phyloP scores from a whole-genome alignment of 768 basidiomycete species.

The Trametes maxima region DNA sequence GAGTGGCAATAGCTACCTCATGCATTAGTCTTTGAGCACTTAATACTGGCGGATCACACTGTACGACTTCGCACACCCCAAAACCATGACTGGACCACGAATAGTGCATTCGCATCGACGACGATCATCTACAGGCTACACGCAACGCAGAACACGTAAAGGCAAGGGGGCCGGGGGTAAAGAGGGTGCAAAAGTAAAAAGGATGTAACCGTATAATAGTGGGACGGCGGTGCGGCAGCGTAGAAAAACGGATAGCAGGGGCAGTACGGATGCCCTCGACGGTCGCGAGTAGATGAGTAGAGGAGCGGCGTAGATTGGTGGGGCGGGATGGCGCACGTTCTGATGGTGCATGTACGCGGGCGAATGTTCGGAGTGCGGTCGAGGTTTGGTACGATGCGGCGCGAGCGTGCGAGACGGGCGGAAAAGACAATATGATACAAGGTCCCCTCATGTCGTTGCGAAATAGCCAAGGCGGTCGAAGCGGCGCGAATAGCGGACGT shows the following conservation, averaged over 20 bases:
- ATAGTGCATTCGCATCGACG: slow-evolving; percentile 8
- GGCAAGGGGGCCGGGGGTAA: slow-evolving; percentile 4
- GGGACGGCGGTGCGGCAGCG: not conserved
- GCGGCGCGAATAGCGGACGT: slow-evolving; percentile 8
- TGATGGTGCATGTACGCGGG: not conserved
- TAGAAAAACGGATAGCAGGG: slow-evolving; percentile 12
- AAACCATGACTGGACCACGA: slow-evolving; percentile 4
- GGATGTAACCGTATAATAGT: slow-evolving; percentile 17
- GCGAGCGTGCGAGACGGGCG: not conserved
- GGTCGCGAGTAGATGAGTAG: slow-evolving; percentile 4
- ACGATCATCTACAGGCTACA: slow-evolving; percentile 13
- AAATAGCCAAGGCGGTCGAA: slow-evolving; percentile 2
- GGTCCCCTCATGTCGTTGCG: slow-evolving; percentile 23
- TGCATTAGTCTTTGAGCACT: no score
- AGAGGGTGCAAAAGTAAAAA: slow-evolving; percentile 11
- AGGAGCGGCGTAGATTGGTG: not conserved
- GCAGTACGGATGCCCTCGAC: slow-evolving; percentile 10
- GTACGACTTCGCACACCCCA: not conserved
- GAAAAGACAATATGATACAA: slow-evolving; percentile 24
- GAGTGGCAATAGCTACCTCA: no score
- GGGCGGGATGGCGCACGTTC: not conserved
- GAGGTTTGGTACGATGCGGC: slow-evolving; percentile 12
- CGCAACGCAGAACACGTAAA: slow-evolving; percentile 9
- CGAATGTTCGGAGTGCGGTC: not conserved
- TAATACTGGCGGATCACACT: no score